These are phyloP conservation scores for Nemophila menziesii DNA, from an alignment of 257 asterid species.

Conservation along the genomic window DNA sequence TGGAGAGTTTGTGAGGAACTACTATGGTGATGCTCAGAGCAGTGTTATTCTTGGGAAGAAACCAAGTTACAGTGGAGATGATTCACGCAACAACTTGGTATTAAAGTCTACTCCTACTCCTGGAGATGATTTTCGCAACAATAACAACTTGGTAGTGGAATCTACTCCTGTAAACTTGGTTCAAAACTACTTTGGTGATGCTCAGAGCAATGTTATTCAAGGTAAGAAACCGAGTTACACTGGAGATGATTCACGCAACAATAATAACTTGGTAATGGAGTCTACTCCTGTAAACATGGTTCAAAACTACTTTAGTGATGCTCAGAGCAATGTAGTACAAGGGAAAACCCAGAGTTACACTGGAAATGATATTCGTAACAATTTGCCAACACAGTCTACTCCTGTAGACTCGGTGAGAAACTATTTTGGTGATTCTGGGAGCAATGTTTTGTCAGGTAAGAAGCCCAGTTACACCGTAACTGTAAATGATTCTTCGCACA, in stretches of 20 bases:
- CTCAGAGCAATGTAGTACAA: slow-evolving; percentile 51
- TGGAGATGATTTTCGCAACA: too few relatives aligned
- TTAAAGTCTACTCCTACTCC: too few relatives aligned
- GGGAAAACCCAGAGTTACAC: slow-evolving; percentile 83
- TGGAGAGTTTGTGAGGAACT: slow-evolving; percentile 24
- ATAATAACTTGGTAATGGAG: slow-evolving; percentile 37
- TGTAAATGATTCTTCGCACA: too few relatives aligned
- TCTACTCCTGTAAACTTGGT: slow-evolving; percentile 33
- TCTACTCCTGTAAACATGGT: slow-evolving; percentile 32
- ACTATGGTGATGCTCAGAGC: slow-evolving; percentile 62
- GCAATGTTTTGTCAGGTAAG: slow-evolving; percentile 59
- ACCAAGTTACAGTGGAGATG: slow-evolving; percentile 69
- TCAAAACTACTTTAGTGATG: slow-evolving; percentile 46
- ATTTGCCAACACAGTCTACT: slow-evolving; percentile 36
- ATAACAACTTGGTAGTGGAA: slow-evolving; percentile 36
- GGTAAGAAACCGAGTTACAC: slow-evolving; percentile 84
- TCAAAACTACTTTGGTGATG: slow-evolving; percentile 46
- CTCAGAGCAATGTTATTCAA: slow-evolving; percentile 51
- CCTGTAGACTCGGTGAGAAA: slow-evolving; percentile 32
- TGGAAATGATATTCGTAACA: slow-evolving; percentile 46
- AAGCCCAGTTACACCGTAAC: slow-evolving; percentile 85
- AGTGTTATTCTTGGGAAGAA: slow-evolving; percentile 60
- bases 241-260: too few relatives aligned
- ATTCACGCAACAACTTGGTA: too few relatives aligned
- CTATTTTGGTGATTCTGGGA: slow-evolving; percentile 54